Conservation (phyloP, 805 yeast genomes). For the Crinitomyces ghanaensis region DNA sequence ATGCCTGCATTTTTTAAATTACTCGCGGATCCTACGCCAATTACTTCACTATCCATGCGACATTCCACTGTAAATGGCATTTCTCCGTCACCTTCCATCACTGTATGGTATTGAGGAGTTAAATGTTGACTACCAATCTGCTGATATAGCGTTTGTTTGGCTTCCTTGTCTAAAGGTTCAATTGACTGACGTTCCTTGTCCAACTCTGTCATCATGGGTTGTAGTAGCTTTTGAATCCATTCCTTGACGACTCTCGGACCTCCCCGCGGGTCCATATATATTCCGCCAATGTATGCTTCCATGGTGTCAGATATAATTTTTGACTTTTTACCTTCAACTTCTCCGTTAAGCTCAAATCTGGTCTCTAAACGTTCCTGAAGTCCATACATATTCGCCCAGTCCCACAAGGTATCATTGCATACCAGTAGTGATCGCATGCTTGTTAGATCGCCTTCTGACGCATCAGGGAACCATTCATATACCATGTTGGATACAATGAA, state of each 20-base stretch:
- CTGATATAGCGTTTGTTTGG: slow-evolving; percentile 62
- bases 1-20: slow-evolving; percentile 68
- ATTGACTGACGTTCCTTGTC: slow-evolving; percentile 23
- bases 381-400: slow-evolving; percentile 56
- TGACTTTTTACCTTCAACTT: slow-evolving; percentile 17
- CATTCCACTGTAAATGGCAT: slow-evolving; percentile 54
- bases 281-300: slow-evolving; percentile 89
- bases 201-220: slow-evolving; percentile 25
- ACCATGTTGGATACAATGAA: slow-evolving; percentile 58
- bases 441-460: slow-evolving; percentile 74
- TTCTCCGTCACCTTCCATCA: slow-evolving; percentile 28
- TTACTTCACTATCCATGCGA: slow-evolving; percentile 44
- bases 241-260: slow-evolving; percentile 20
- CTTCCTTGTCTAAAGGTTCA: slow-evolving; percentile 41
- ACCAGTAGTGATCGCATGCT: slow-evolving; percentile 58
- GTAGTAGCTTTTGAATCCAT: slow-evolving; percentile 26
- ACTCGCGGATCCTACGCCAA: slow-evolving; percentile 65
- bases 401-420: slow-evolving; percentile 57
- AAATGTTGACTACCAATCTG: slow-evolving; percentile 64
- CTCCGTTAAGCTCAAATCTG: slow-evolving; percentile 8
- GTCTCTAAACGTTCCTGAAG: slow-evolving; percentile 13
- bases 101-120: slow-evolving; percentile 47
- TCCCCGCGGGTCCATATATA: slow-evolving; percentile 44
- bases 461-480: slow-evolving; percentile 52
- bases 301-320: slow-evolving; percentile 81